Base-by-base conservation (phyloP, 2,329 filamentous ascomycete species). In the Curvularia lunata region DNA sequence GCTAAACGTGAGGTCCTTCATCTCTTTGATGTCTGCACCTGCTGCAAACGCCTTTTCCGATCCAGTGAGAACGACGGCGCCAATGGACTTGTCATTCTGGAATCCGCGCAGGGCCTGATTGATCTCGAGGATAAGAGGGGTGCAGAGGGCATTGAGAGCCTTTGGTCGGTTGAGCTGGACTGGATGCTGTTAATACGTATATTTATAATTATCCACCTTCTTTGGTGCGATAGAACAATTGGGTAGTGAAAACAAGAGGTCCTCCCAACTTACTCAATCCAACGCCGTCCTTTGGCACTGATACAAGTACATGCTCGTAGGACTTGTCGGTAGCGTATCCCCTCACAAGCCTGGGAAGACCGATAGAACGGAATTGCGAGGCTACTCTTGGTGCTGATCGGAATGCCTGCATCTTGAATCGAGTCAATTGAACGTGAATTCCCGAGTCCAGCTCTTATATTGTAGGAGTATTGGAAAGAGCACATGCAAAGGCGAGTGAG, bases 1-100 rank as follows among this genome's bases (percentile, higher is more conserved):
- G 62, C 91, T 86, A 80, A 99, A 99, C 54, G 89, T 93, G 38
- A 97, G 86, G 59, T 92, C 88, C 28, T 92, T 91, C 95, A 99
- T 99, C 80, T 99, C 95, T 80, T 98, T 98, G 82, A 99, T 99
- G 79, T 99, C 95, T 60, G 95, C 95, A 50, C 95, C 95, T 43
- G 95, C 84, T 75, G 71, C 75, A 54, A 78, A 99, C 41, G 94
- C 93, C 78, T 89, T 92, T 65, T 92, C 84, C 45, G 90, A 96
- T 54, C 95, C 95, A 1, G 95, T 97, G 57, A 99, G 83, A 58
- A 99, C 75, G 38, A 77, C 71, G 54, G 75, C 75, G 52, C 70
- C 70, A 42, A 77, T 73, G 34, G 65, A 62, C 8, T 62, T 61
- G 54, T 70, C 65, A 45, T 70, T 59, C 56, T 78, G 75, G 61